Evolutionary conservation across 441 rosid genomes (phyloP).

Genomic region (Eutrema salsugineum): DNA sequence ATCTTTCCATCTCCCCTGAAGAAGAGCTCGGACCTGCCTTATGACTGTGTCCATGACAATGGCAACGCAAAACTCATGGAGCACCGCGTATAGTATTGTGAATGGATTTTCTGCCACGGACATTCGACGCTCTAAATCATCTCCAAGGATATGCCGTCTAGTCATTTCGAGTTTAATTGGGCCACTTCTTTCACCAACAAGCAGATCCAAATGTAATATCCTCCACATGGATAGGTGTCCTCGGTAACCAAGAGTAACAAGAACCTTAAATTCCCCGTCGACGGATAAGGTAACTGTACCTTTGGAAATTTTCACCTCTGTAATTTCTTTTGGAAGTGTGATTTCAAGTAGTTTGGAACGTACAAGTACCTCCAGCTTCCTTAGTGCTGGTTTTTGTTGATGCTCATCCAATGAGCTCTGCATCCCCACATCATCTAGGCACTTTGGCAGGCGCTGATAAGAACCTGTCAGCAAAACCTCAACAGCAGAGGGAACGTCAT

Average conservation of each 20-base stretch:
- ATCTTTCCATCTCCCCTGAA: slow-evolving; percentile 97
- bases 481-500: slow-evolving; percentile 96
- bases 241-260: slow-evolving; percentile 97
- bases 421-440: slow-evolving; percentile 86
- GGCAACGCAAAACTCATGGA: slow-evolving; percentile 90
- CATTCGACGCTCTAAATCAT: slow-evolving; percentile 98
- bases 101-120: slow-evolving; percentile 90
- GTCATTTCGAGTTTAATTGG: slow-evolving; percentile 65
- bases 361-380: slow-evolving; percentile 84
- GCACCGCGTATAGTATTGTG: slow-evolving; percentile 61
- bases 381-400: slow-evolving; percentile 85
- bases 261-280: slow-evolving; percentile 91
- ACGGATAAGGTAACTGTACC: slow-evolving; percentile 85
- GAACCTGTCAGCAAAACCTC: slow-evolving; percentile 91
- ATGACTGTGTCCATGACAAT: slow-evolving; percentile 93
- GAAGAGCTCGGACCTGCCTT: slow-evolving; percentile 87
- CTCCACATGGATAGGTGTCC: slow-evolving; percentile 97
- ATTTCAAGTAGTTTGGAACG: slow-evolving; percentile 88
- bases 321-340: slow-evolving; percentile 77
- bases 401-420: slow-evolving; percentile 66
- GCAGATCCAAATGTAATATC: slow-evolving; percentile 94
- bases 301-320: slow-evolving; percentile 80
- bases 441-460: slow-evolving; percentile 89
- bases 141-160: slow-evolving; percentile 85
- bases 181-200: slow-evolving; percentile 94